phyloP scores from a whole-genome alignment of 129 eudicot genomes.

The sunflower (Helianthus annuus) region HanXRQr2.0-SUNRISE NC_035440.2:23461555-23462054 shows the following conservation, averaged over 20 bases:
- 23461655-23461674: background rate
- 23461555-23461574: too few species aligned
- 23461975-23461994: slow-evolving; percentile 9
- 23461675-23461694: slow-evolving; percentile 2
- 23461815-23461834: background rate
- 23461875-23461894: background rate
- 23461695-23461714: slow-evolving; percentile 1
- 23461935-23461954: slow-evolving; percentile 1
- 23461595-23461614: background rate
- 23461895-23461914: background rate
- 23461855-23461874: slow-evolving; percentile 6
- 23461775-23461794: background rate
- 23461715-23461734: background rate
- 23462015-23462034: slow-evolving; percentile 23
- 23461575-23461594: too few species aligned
- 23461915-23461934: background rate
- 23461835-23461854: background rate
- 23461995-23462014: background rate
- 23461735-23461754: background rate
- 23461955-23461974: slow-evolving; percentile 8
- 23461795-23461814: background rate
- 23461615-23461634: background rate
- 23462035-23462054: slow-evolving; percentile 30
- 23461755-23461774: background rate
- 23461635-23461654: slow-evolving; percentile 1